Percentiles rank a stretch among this genome's conserved stretches.
Evolutionary conservation across 441 rosid genomes (phyloP).

Genomic region (Dalechampia spathulata): DNA sequence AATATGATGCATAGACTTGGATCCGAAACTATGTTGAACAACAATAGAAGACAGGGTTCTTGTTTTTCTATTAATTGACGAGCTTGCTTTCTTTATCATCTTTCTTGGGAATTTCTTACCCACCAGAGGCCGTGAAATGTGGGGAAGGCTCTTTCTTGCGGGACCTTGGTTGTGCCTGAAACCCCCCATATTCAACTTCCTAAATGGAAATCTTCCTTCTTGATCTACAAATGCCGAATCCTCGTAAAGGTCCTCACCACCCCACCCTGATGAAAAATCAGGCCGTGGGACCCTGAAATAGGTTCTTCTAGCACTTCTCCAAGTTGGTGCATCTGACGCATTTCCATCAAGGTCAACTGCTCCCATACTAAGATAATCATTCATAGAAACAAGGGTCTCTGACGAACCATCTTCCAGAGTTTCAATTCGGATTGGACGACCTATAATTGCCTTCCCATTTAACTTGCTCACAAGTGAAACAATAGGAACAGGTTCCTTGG

Average conservation of each 20-base stretch:
- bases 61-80: constrained; percentile 64
- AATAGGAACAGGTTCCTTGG: constrained; percentile 70
- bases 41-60: constrained; percentile 78
- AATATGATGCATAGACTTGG: constrained; percentile 24
- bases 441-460: constrained; percentile 81
- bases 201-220: constrained; percentile 34
- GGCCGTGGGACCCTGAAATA: constrained; percentile 74
- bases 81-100: constrained; percentile 47
- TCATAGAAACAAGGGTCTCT: constrained; percentile 35
- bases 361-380: constrained; percentile 35
- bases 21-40: constrained; percentile 40
- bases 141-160: constrained; percentile 36
- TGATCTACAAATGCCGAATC: constrained; percentile 32
- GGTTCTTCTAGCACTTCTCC: constrained; percentile 94
- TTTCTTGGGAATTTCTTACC: constrained; percentile 47
- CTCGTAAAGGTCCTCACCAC: constrained; percentile 30
- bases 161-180: constrained; percentile 32
- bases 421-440: constrained; percentile 78
- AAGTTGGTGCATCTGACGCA: constrained; percentile 54
- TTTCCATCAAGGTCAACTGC: constrained; percentile 39
- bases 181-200: constrained; percentile 32
- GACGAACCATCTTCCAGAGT: constrained; percentile 68
- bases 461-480: constrained; percentile 77
- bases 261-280: constrained; percentile 38
- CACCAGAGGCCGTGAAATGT: constrained; percentile 31